These are phyloP conservation scores for Phytophthora sp. DNA, from an alignment of 352 stramenopile species.

Conservation along the genomic window DNA sequence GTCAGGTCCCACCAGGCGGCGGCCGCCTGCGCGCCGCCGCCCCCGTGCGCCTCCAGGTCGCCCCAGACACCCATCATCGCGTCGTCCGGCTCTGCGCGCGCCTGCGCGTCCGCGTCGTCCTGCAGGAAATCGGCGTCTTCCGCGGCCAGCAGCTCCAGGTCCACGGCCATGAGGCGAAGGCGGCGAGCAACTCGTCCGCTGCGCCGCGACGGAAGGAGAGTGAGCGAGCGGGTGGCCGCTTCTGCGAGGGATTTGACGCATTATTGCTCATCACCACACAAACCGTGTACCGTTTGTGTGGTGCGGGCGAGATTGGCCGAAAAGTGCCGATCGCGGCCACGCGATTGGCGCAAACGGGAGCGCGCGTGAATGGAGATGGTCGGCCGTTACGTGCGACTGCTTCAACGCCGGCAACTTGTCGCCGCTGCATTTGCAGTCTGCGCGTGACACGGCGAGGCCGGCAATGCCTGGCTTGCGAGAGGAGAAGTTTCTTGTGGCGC, in stretches of 20 bases:
- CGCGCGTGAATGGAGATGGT: too few relatives aligned
- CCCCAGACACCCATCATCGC: conserved; percentile 33
- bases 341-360: conserved; percentile 3
- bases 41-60: conserved; percentile 33
- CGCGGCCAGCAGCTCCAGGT: conserved; percentile 29
- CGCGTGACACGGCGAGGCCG: not conserved
- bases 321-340: not conserved
- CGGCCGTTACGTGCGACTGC: too few relatives aligned
- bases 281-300: conserved; percentile 1
- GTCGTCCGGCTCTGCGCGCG: conserved; percentile 29
- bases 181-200: not conserved
- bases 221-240: not conserved
- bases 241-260: conserved; percentile 18
- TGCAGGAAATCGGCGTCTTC: conserved; percentile 27
- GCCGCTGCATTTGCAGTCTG: too few relatives aligned
- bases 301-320: conserved; percentile 7
- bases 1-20: conserved; percentile 27
- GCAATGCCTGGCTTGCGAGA: not conserved
- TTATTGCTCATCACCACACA: conserved; percentile 14
- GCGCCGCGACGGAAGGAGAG: conserved; percentile 1
- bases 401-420: too few relatives aligned
- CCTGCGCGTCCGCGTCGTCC: conserved; percentile 31
- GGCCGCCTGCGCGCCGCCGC: conserved; percentile 17
- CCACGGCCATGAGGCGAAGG: conserved; percentile 13
- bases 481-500: not conserved